A percentile compares a stretch with the other conserved stretches of the same genome.
Conservation (phyloP, 495 filamentous ascomycete genomes). For the Viridothelium virens region DNA sequence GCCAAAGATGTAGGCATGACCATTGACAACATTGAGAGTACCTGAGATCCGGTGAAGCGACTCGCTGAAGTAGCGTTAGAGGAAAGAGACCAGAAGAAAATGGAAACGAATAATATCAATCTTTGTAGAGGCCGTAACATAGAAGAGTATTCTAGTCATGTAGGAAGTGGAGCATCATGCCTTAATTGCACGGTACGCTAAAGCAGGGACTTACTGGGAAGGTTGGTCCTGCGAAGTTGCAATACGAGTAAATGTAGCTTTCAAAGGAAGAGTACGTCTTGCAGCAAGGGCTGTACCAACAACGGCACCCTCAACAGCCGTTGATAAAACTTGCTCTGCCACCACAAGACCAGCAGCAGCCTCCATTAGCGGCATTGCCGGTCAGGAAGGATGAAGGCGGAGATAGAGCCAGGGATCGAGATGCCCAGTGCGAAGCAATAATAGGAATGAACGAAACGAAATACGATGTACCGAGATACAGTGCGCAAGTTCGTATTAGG, state of each 20-base stretch:
- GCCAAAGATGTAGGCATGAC: constrained; percentile 46
- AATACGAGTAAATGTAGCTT: constrained; percentile 13
- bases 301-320: constrained; percentile 12
- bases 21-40: constrained; percentile 39
- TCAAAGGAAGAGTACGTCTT: constrained; percentile 13
- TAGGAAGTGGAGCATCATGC: too few species aligned
- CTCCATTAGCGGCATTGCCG: constrained; percentile 2
- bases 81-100: not conserved
- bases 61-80: not conserved
- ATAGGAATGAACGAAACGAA: not conserved
- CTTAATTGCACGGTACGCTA: too few species aligned
- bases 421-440: not conserved
- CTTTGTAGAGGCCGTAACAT: too few species aligned
- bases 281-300: constrained; percentile 10
- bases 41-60: constrained; percentile 37
- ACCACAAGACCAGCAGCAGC: constrained; percentile 12
- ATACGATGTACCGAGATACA: too few species aligned
- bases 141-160: too few species aligned
- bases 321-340: constrained; percentile 15
- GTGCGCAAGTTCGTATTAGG: not conserved
- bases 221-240: constrained; percentile 10
- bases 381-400: not conserved
- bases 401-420: not conserved
- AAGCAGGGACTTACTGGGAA: constrained; percentile 9
- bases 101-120: too few species aligned